A percentile compares a stretch with the other conserved stretches of the same genome.
These are phyloP conservation scores for Skeletonema marinoi DNA, from an alignment of 108 stramenopile genomes.

Conservation along the genomic window DNA sequence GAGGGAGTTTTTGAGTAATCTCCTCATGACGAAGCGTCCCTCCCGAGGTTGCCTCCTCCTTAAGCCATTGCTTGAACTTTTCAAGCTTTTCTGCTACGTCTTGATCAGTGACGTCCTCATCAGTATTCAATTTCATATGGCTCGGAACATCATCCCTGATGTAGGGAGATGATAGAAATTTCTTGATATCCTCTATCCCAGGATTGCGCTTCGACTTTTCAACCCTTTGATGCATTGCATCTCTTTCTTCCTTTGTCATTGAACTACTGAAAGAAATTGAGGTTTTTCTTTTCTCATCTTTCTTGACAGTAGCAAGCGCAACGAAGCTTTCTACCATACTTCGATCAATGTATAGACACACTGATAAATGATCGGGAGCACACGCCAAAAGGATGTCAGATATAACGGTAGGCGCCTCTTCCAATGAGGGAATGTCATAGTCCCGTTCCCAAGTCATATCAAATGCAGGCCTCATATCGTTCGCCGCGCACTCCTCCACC, in stretches of 20 bases:
- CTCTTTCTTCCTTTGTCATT: background rate
- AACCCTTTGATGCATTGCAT: background rate
- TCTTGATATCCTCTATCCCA: background rate
- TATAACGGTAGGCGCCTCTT: slow-evolving; percentile 4
- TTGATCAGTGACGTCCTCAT: slow-evolving; percentile 3
- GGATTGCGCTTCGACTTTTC: background rate
- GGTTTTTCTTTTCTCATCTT: background rate
- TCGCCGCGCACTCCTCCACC: slow-evolving; percentile 6
- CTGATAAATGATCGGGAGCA: slow-evolving; percentile 14
- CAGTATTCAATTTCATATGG: background rate
- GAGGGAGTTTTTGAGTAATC: slow-evolving; percentile 10
- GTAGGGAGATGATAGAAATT: slow-evolving; percentile 17
- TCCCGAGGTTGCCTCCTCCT: background rate
- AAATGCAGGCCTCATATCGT: slow-evolving; percentile 1
- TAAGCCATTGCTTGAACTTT: slow-evolving; percentile 10
- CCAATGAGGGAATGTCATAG: background rate
- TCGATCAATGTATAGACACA: slow-evolving; percentile 5
- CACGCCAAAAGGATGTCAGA: slow-evolving; percentile 13
- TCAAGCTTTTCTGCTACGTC: background rate
- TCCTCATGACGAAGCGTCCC: slow-evolving; percentile 10
- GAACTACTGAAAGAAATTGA: background rate
- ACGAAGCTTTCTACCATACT: slow-evolving; percentile 6
- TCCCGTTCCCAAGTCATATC: slow-evolving; percentile 7
- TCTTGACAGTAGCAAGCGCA: background rate
- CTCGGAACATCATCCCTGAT: slow-evolving; percentile 9